Percentiles rank a stretch among this genome's conserved stretches.
phyloP scores from a whole-genome alignment of 179 eudicot genomes.

The Spergularia azorica region DNA sequence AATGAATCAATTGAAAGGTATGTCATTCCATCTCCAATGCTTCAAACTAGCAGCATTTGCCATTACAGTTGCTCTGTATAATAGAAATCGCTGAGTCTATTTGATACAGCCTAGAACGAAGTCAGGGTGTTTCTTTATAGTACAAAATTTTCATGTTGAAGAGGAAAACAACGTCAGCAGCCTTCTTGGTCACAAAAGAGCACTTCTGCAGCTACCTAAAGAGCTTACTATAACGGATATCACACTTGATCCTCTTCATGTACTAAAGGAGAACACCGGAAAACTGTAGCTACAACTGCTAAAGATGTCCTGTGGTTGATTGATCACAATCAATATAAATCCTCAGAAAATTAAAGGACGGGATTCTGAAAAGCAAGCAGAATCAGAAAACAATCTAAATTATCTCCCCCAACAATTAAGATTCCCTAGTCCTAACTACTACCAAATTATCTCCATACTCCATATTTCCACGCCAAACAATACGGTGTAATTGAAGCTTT shows the following conservation, averaged over 20 bases:
- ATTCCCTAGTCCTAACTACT: neutral
- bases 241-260: constrained; percentile 23
- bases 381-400: neutral
- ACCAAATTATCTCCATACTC: neutral
- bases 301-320: constrained; percentile 23
- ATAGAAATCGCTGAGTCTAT: constrained; percentile 15
- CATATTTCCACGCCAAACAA: neutral
- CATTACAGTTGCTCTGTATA: constrained; percentile 20
- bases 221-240: constrained; percentile 23
- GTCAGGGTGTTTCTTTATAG: constrained; percentile 18
- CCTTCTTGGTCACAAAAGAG: constrained; percentile 20
- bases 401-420: neutral
- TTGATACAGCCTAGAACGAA: constrained; percentile 28
- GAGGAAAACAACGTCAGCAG: constrained; percentile 26
- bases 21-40: constrained; percentile 16
- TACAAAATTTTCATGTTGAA: constrained; percentile 18
- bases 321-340: constrained; percentile 4
- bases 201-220: constrained; percentile 8
- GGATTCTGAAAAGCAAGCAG: neutral
- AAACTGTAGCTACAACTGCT: constrained; percentile 22
- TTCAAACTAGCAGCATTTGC: constrained; percentile 18
- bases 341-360: constrained; percentile 3
- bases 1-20: constrained; percentile 15
- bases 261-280: constrained; percentile 16
- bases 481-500: no score